Evolutionary conservation across 2,329 filamentous ascomycete genomes (phyloP).

Genomic region (Zarea fungicola): DNA sequence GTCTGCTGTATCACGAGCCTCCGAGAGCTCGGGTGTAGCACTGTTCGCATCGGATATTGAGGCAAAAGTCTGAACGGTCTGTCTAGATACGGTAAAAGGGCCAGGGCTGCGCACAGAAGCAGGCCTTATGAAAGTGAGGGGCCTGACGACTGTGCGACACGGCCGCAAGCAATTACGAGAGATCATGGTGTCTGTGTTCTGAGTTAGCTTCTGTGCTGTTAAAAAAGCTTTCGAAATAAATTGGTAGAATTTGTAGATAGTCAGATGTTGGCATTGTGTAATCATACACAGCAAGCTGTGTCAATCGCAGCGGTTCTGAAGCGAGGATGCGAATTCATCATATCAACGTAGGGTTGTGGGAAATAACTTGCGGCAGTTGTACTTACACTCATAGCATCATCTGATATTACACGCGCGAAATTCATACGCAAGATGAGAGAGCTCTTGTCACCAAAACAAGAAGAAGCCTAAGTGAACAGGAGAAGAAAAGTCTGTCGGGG

Average conservation of each 20-base stretch:
- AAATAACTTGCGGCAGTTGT: constrained; percentile 2
- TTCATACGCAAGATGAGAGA: neutral
- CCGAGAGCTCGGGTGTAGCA: constrained; percentile 15
- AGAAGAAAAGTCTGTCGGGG: neutral
- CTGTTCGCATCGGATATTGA: constrained; percentile 5
- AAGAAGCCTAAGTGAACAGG: neutral
- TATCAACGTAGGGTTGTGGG: constrained; percentile 14
- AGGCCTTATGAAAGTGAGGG: neutral
- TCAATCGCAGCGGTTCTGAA: constrained; percentile 50
- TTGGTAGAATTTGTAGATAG: constrained; percentile 13
- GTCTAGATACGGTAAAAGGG: constrained; percentile 5
- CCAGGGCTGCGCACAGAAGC: neutral
- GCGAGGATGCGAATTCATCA: constrained; percentile 41
- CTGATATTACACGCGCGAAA: constrained; percentile 8
- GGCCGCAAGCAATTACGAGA: constrained; percentile 31
- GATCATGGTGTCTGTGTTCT: constrained; percentile 32
- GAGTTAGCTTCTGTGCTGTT: constrained; percentile 16
- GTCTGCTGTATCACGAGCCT: constrained; percentile 19
- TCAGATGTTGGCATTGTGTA: constrained; percentile 38
- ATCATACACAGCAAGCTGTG: constrained; percentile 41
- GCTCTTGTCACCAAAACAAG: neutral
- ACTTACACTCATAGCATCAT: constrained; percentile 36
- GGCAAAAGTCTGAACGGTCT: constrained; percentile 6
- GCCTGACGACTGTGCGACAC: constrained; percentile 22
- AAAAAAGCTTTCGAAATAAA: constrained; percentile 11